Evolutionary conservation across 371 early-diverging fungal species (phyloP), one percentile per base, ranked within the genome.

Genomic region (Mortierella sp.): DNA sequence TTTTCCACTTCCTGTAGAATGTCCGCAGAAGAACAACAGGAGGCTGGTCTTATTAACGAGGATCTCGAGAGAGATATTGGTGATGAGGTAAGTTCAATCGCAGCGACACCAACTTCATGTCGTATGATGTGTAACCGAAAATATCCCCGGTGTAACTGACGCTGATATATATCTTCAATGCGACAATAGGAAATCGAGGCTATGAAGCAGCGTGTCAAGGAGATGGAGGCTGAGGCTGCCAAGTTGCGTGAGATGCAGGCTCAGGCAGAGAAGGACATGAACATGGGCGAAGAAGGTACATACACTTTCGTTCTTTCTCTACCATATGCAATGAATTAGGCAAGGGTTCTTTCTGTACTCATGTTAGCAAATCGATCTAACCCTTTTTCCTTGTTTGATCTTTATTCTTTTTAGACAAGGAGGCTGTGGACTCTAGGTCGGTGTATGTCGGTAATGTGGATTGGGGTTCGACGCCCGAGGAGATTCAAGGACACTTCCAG

Each of bases 371-470:
- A 65, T 46, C 6, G 35, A 58, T 35, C 63, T 48, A 27, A 49
- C 48, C 54, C 73, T 82, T 18, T 56, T 29, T 43, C 29, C 38
- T 21, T 44, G 29, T 65, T 21, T 27, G 48, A 5, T 54, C 1
- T 44, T 81, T 79, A 35, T 41, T 68, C 41, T 54, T 43, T 72
- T 51, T 88, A 91, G 95, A 94, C 71, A 93, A 93, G 84, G 97
- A 96, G 74, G 97, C 96, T 44, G 93, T 95, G 32, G 99, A 99
- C 82, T 77, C 90, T n/a, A 92, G 99, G 74, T 98, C 99, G 32
- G 94, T 99, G 68, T 98, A 98, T 88, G 96, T 99, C 73, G 97
- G 98, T 65, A 98, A 98, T 88, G 99, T 99, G 29, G 99, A 99
- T 87, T 99, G 98, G 90, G 92, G 92, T 43, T 91, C 98, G 38